Evolutionary conservation across 192 early-diverging fungal species (phyloP), one percentile per base, ranked within the genome.

Genomic region (Diversispora epigaea): DNA sequence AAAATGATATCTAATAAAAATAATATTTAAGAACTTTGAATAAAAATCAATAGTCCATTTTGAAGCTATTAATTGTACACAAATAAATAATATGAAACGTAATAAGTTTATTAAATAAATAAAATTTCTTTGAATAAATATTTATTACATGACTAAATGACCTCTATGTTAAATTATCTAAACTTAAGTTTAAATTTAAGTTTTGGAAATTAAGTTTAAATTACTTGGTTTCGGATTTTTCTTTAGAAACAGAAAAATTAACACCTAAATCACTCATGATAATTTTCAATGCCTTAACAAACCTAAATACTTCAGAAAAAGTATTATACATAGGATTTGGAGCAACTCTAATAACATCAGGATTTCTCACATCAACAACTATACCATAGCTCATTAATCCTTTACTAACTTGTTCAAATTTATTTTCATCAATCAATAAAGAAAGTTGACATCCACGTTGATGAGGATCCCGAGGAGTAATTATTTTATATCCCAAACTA

Each of bases 241-340:
- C 25, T 32, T 32, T 32, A 32, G 25, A 32, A 32, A 32, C 25
- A 32, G 25, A 32, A 68, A 49, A 54, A 56, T 47, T 67, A 49
- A 67, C 2, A 4, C 44, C 65, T 46, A 67, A 56, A 55, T 77
- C 62, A n/a, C 78, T 68, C 60, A 88, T 76, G 14, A 84, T 66
- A 39, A 79, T 22, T 74, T 85, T 85, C 71, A 98, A 85, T 11
- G 84, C 80, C 14, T 82, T 77, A 7, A 91, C 89, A 78, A 88
- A 92, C 52, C 74, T 54, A 71, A 84, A 88, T 11, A 96, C 93
- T 64, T 99, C 97, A 41, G 68, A 78, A 80, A 94, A 98, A 3
- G 86, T 88, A 79, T 95, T 94, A 80, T 98, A 99, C 40, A 99
- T 83, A 15, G 97, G 96, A 15, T 87, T 87, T 10, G 97, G 97